Conservation (phyloP, 495 filamentous ascomycete genomes). For the Opeltia flavorubescens region DNA sequence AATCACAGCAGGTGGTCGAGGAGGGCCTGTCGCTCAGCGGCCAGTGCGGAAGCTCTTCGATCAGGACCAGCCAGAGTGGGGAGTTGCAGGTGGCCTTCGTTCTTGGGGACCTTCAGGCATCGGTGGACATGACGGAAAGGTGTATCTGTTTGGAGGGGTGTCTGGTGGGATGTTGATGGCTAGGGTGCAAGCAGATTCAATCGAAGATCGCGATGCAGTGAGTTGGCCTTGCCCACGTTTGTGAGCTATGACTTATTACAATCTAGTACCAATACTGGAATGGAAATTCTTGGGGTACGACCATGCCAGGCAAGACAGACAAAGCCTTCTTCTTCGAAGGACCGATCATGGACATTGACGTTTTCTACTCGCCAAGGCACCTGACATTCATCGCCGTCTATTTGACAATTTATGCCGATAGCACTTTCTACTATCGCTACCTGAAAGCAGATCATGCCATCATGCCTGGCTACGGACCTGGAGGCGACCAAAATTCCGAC, state of each 20-base stretch:
- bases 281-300: constrained; percentile 13
- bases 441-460: constrained; percentile 17
- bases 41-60: constrained; percentile 17
- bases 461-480: constrained; percentile 14
- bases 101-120: constrained; percentile 22
- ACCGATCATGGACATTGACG: constrained; percentile 20
- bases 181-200: constrained; percentile 8
- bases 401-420: constrained; percentile 21
- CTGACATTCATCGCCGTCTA: constrained; percentile 23
- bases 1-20: constrained; percentile 16
- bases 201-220: constrained; percentile 16
- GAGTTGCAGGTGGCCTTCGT: constrained; percentile 19
- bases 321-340: constrained; percentile 17
- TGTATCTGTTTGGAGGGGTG: constrained; percentile 21
- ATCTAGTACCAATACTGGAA: constrained; percentile 20
- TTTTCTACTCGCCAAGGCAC: constrained; percentile 24
- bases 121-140: constrained; percentile 19
- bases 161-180: constrained; percentile 17
- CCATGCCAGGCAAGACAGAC: constrained; percentile 9
- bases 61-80: constrained; percentile 21
- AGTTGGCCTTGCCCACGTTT: neutral
- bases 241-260: neutral
- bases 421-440: constrained; percentile 23
- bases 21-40: constrained; percentile 18
- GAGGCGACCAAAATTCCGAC: constrained; percentile 11